A percentile compares a stretch with the other conserved stretches of the same genome.
Evolutionary conservation across 345 rosid species (phyloP).

Genomic region (Eucalyptus cloeziana): DNA sequence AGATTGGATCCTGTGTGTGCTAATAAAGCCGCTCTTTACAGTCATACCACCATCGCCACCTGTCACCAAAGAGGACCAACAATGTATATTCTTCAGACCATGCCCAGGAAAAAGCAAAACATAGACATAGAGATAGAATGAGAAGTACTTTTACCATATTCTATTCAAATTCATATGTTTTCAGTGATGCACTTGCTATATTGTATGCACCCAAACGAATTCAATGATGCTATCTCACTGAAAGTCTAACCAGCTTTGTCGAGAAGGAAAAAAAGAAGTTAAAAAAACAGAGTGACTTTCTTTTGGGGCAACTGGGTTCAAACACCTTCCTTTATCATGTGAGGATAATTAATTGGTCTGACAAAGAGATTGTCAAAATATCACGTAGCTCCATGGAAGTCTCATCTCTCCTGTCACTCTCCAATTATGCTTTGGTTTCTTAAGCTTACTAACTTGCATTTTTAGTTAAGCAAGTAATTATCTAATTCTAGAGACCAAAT

Average conservation of each 20-base stretch:
- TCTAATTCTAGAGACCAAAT: not conserved
- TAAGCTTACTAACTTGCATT: not conserved
- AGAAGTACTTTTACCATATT: not conserved
- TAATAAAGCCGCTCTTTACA: conserved; percentile 55
- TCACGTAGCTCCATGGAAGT: not conserved
- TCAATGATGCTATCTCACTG: not conserved
- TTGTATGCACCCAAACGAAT: not conserved
- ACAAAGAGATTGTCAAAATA: not conserved
- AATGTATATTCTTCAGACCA: not conserved
- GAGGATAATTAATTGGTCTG: not conserved
- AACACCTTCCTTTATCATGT: not conserved
- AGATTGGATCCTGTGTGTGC: not conserved
- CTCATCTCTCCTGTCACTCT: not conserved
- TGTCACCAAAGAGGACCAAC: conserved; percentile 2
- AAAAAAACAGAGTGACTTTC: not conserved
- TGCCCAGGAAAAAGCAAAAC: not conserved
- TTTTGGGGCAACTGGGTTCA: not conserved
- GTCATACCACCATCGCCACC: conserved; percentile 92
- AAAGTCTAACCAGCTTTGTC: not conserved
- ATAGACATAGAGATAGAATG: not conserved
- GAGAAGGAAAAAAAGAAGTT: not conserved
- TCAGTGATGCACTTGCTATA: not conserved
- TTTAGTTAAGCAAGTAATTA: not conserved
- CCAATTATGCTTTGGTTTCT: not conserved
- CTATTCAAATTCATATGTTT: not conserved